A percentile compares a stretch with the other conserved stretches of the same genome.
phyloP scores from a whole-genome alignment of 768 basidiomycete genomes.

The Porphyrellus cyaneotinctus region DNA sequence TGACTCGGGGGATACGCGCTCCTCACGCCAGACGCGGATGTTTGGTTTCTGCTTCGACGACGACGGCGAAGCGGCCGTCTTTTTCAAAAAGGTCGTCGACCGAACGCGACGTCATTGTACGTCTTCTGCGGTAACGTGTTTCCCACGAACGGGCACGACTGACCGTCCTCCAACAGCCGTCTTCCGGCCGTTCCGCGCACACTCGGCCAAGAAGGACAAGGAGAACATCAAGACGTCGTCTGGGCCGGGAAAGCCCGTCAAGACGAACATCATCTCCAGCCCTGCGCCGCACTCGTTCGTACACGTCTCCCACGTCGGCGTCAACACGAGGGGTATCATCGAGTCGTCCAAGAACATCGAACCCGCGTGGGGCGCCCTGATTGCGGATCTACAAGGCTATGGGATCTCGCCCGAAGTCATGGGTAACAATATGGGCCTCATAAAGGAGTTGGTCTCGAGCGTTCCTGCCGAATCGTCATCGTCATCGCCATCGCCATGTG shows the following conservation, averaged over 20 bases:
- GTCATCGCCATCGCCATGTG: conserved; percentile 11
- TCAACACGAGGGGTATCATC: conserved; percentile 46
- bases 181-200: conserved; percentile 27
- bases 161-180: conserved; percentile 15
- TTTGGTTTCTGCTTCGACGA: conserved; percentile 58
- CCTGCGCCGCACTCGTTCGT: conserved; percentile 60
- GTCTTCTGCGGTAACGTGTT: not conserved
- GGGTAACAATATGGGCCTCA: conserved; percentile 33
- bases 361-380: conserved; percentile 48
- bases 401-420: conserved; percentile 33
- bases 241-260: conserved; percentile 34
- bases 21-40: conserved; percentile 35
- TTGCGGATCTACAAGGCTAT: conserved; percentile 40
- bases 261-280: conserved; percentile 46
- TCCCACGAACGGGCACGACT: not conserved
- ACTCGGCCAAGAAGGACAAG: conserved; percentile 21
- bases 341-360: conserved; percentile 54
- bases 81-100: conserved; percentile 58
- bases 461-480: conserved; percentile 1
- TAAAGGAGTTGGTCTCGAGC: conserved; percentile 27
- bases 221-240: conserved; percentile 35
- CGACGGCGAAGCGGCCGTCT: conserved; percentile 53
- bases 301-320: conserved; percentile 63
- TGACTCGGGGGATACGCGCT: not conserved
- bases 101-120: conserved; percentile 43